phyloP scores from a whole-genome alignment of 2,329 filamentous ascomycete species.

The Neocucurbitaria cava region DNA sequence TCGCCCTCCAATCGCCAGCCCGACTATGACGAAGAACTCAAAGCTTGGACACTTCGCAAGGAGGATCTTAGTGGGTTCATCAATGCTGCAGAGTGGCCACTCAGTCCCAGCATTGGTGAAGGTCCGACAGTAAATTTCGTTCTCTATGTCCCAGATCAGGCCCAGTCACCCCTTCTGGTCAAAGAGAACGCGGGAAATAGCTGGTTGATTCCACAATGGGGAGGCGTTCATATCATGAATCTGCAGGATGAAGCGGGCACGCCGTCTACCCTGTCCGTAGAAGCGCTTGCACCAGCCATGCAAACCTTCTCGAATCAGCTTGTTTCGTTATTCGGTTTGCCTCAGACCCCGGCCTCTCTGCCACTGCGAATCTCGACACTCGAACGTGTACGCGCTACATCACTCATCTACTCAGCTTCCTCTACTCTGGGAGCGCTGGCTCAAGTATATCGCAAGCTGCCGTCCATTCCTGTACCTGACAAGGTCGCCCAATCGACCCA shows the following conservation, averaged over 20 bases:
- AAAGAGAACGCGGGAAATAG: conserved; percentile 70
- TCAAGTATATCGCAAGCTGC: conserved; percentile 78
- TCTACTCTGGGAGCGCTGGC: conserved; percentile 94
- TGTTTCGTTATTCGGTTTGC: conserved; percentile 84
- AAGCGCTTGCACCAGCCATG: conserved; percentile 78
- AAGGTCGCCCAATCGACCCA: conserved; percentile 86
- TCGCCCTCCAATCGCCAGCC: conserved; percentile 68
- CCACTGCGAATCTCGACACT: conserved; percentile 85
- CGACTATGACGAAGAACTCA: conserved; percentile 58
- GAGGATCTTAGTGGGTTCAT: conserved; percentile 93
- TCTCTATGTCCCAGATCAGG: conserved; percentile 80
- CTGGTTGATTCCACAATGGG: conserved; percentile 98
- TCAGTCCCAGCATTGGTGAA: conserved; percentile 90
- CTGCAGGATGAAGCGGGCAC: conserved; percentile 48
- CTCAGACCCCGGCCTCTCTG: conserved; percentile 77
- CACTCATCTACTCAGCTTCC: conserved; percentile 85
- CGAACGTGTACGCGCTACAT: conserved; percentile 82
- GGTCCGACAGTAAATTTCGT: conserved; percentile 97
- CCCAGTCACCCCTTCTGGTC: conserved; percentile 65
- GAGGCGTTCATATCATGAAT: conserved; percentile 75
- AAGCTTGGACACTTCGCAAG: conserved; percentile 75
- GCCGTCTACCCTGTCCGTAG: conserved; percentile 63
- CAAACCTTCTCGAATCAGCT: conserved; percentile 91
- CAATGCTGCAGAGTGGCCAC: conserved; percentile 96
- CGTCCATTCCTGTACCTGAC: conserved; percentile 88